Base-by-base conservation (phyloP, 805 yeast genomes). In the Wickerhamomyces canadensis region DNA sequence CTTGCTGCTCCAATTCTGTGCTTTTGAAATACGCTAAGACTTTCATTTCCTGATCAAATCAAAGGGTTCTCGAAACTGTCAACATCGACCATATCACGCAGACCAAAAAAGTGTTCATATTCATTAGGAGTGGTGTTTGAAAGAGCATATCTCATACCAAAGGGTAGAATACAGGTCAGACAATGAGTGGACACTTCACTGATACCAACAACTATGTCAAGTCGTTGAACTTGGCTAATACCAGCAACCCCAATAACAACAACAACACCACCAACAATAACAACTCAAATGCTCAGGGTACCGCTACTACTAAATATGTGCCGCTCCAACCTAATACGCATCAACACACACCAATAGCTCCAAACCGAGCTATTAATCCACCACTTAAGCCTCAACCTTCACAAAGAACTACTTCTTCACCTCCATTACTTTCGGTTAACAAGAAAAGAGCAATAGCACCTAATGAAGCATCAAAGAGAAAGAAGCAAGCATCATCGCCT, bases 101-200 rank as follows among this genome's bases (percentile, higher is more conserved):
- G n/a, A n/a, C n/a, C n/a, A n/a, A n/a, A n/a, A n/a, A n/a, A n/a
- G n/a, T n/a, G n/a, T n/a, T n/a, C n/a, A n/a, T n/a, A n/a, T n/a
- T n/a, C n/a, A n/a, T n/a, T n/a, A n/a, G n/a, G n/a, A n/a, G n/a
- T n/a, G n/a, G n/a, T n/a, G n/a, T n/a, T n/a, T n/a, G n/a, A n/a
- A n/a, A 13, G 26, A 8, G 23, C 32, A 12, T 29, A 19, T 11
- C 18, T 29, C 15, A 15, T 10, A 4, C 13, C n/a, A 6, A 9
- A 11, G 15, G 27, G 6, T 12, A 9, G 12, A 11, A 25, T 6
- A 25, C 15, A 31, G 19, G n/a, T 25, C 21, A 6, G n/a, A 30
- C 31, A 36, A 52, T 54, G 58, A 54, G 57, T 29, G 54, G 53
- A 30, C 43, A 54, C 43, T 54, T 54, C 45, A 52, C 58, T 7